Base-by-base conservation (phyloP, 306 rosid species). In the Trifolium pratense region DNA sequence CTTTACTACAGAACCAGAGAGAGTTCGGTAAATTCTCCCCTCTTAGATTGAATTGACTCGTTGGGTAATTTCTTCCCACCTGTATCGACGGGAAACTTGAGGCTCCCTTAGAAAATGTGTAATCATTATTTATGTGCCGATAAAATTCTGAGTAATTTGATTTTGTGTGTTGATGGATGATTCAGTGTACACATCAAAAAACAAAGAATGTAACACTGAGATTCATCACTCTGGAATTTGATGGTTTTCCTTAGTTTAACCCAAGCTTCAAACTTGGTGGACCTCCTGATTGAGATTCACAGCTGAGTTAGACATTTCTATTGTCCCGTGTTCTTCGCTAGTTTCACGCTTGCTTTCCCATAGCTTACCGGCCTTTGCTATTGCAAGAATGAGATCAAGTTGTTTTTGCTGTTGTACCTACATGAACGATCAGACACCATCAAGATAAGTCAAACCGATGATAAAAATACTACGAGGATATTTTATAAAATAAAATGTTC, bases 371-470 rank as follows among this genome's bases (percentile, higher is more conserved):
- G 74, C 82, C 82, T 90, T 92, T 64, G 80, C 95, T 32, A 94
- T 80, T 3, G 96, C 95, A 62, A 94, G 84, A 81, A 94, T 89
- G 72, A 94, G 84, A 74, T 89, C 97, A 39, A 94, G 90, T 68
- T 94, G 97, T 71, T 88, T 94, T 62, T 76, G 89, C 76, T 94
- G 97, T 77, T 94, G 99, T 81, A 88, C 99, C 97, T 93, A 60
- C 76, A 81, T 10, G 7, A 36, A 73, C 46, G 71, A 40, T 43
- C 60, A 53, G 55, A 74, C 32, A 66, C 71, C 56, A n/a, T 66
- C 45, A 71, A 53, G 63, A 70, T 14, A 65, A 46, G 21, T 72
- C 62, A 68, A 76, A 76, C 32, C 17, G 5, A 23, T 43, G 70
- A 48, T 3, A 45, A 29, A 29, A 78, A 46, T 23, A 37, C 25